Evolutionary conservation across 139 green algal genomes (phyloP), one percentile per base, ranked within the genome.

Genomic region (Coccomyxa sp.): DNA sequence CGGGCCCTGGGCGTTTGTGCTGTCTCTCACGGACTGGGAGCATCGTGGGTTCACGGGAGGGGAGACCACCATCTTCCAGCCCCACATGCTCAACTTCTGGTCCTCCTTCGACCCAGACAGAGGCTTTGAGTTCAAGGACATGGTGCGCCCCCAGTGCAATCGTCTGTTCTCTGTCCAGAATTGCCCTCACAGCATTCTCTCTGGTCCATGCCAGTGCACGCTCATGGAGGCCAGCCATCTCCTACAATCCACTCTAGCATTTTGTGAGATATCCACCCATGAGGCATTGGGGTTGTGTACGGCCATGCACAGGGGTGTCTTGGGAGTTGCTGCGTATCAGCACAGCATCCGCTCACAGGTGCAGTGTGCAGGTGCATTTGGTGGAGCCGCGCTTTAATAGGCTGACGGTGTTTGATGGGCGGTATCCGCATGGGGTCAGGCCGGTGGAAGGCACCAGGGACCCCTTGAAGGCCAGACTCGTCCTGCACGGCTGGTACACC

Each of bases 401-500:
- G 37, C 75, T 90, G 27, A 87, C 50, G n/a, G 78, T 85, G 29
- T 91, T 91, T 75, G 89, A 93, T 70, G 86, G 86, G 29, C 85
- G 93, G 18, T 85, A 94, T 24, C 93, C 92, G 34, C 92, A 97
- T 74, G 91, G 91, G 16, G 92, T 95, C 58, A 74, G 83, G 7
- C 76, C 79, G 40, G 91, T 96, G 38, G 64, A 81, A 35, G 93
- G 93, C 75, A 91, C 84, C 0, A 72, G 80, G 0, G 90, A 96
- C 76, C 89, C 91, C 10, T 77, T 78, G 8, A 70, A 94, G 70
- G 90, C 79, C 0, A 82, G 93, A 18, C 80, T 97, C 18, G 93
- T 95, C 72, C 82, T 97, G 78, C 91, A 95, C 69, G 93, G 93
- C 50, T 97, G 93, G 93, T 97, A 93, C 78, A 93, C 89, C 29